Base-by-base conservation (phyloP, 2,329 filamentous ascomycete genomes). In the Fusarium algeriense region DNA sequence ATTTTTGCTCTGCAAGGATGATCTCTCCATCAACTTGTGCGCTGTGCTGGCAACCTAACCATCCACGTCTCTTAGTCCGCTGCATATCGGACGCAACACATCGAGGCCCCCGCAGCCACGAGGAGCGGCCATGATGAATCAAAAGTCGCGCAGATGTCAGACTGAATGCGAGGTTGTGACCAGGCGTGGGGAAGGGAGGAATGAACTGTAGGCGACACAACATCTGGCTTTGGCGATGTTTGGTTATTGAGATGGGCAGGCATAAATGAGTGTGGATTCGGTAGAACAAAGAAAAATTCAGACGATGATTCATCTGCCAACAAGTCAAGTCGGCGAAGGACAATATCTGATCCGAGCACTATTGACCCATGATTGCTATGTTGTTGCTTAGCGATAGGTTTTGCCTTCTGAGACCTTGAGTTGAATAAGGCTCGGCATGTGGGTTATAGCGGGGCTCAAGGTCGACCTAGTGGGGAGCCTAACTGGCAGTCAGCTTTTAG, bases 111-210 rank as follows among this genome's bases (percentile, higher is more conserved):
- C 67, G 54, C 64, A 62, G 50, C 64, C 55, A 59, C 55, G 49
- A 41, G 57, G 37, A 41, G 59, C 60, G 55, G 38, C 37, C 40
- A 50, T 53, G 58, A 52, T 50, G 30, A 37, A 15, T 35, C 28
- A 65, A 75, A 75, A 76, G 74, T 75, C 73, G 72, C 73, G 72
- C 74, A 75, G 38, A 40, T 58, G 45, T 71, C 49, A 68, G 67
- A 55, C 67, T 52, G 37, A 6, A 28, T 19, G 35, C 30, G 46
- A 55, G 37, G 59, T 48, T 38, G 35, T 50, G 62, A 46, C 54
- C 48, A 54, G 37, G 23, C 37, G 28, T 34, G 52, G 58, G 67
- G 34, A 49, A 23, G 41, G 15, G 26, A 20, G 23, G 4, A 20
- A 37, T 5, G 23, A 49, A 48, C 43, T 38, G 37, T 59, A 41